phyloP scores from a whole-genome alignment of 2,329 filamentous ascomycete genomes.

The Colletotrichum sp. region DNA sequence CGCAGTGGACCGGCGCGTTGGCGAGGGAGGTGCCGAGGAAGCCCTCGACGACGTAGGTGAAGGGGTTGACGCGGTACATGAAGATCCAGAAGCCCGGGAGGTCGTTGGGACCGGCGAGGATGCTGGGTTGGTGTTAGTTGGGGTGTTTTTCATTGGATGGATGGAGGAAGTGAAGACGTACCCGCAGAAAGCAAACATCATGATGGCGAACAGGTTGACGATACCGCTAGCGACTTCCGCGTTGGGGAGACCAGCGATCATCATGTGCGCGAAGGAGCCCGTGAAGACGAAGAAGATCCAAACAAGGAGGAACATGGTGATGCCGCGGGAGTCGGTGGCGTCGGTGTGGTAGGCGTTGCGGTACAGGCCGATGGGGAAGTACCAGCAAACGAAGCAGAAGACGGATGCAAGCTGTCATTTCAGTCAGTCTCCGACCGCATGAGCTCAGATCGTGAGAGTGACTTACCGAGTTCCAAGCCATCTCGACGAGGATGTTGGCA shows the following conservation, averaged over 20 bases:
- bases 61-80: slow-evolving; percentile 26
- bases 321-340: slow-evolving; percentile 52
- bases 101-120: slow-evolving; percentile 6
- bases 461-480: slow-evolving; percentile 70
- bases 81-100: slow-evolving; percentile 24
- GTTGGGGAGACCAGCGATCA: slow-evolving; percentile 66
- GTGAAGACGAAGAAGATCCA: slow-evolving; percentile 70
- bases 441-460: slow-evolving; percentile 18
- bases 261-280: slow-evolving; percentile 69
- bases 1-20: slow-evolving; percentile 16
- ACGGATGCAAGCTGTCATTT: slow-evolving; percentile 36
- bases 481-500: slow-evolving; percentile 65
- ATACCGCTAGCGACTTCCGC: slow-evolving; percentile 70
- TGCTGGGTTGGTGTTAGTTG: slow-evolving; percentile 2
- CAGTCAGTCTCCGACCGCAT: background rate
- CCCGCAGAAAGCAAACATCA: slow-evolving; percentile 66
- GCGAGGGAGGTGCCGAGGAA: slow-evolving; percentile 31
- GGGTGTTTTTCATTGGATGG: background rate
- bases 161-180: background rate
- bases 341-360: slow-evolving; percentile 59
- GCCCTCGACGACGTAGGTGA: slow-evolving; percentile 34
- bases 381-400: slow-evolving; percentile 69
- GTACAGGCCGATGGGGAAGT: slow-evolving; percentile 71
- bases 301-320: slow-evolving; percentile 67
- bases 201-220: slow-evolving; percentile 67